A percentile compares a stretch with the other conserved stretches of the same genome.
phyloP scores from a whole-genome alignment of 345 rosid species.

The Clarkia xantiana region DNA sequence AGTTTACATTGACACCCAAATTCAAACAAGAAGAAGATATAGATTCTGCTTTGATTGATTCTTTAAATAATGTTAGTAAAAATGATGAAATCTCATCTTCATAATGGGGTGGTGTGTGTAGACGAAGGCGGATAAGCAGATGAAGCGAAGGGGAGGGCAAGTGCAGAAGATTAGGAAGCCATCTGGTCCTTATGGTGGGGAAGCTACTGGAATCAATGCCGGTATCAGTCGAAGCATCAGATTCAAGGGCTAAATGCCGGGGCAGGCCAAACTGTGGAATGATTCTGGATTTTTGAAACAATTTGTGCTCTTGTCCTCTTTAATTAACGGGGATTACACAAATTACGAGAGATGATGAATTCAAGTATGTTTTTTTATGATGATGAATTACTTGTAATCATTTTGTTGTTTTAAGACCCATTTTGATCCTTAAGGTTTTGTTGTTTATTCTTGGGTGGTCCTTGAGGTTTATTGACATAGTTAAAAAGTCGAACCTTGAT shows the following conservation, averaged over 20 bases:
- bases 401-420: too few relatives aligned
- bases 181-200: slow-evolving; percentile 51
- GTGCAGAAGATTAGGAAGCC: slow-evolving; percentile 41
- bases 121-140: slow-evolving; percentile 36
- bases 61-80: neutral
- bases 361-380: too few relatives aligned
- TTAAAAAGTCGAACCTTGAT: too few relatives aligned
- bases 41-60: neutral
- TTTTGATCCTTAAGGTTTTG: too few relatives aligned
- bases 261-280: too few relatives aligned
- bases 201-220: slow-evolving; percentile 48
- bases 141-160: slow-evolving; percentile 39
- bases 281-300: too few relatives aligned
- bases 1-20: neutral
- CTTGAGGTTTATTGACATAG: too few relatives aligned
- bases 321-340: too few relatives aligned
- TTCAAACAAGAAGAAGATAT: neutral
- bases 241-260: slow-evolving; percentile 22
- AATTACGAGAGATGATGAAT: too few relatives aligned
- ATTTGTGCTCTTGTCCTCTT: too few relatives aligned
- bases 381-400: too few relatives aligned
- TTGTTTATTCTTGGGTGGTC: too few relatives aligned
- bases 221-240: slow-evolving; percentile 51
- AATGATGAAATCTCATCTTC: neutral
- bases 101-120: slow-evolving; percentile 8